A percentile compares a stretch with the other conserved stretches of the same genome.
Evolutionary conservation across 2,329 filamentous ascomycete species (phyloP).

Genomic region (Fusarium albidum): DNA sequence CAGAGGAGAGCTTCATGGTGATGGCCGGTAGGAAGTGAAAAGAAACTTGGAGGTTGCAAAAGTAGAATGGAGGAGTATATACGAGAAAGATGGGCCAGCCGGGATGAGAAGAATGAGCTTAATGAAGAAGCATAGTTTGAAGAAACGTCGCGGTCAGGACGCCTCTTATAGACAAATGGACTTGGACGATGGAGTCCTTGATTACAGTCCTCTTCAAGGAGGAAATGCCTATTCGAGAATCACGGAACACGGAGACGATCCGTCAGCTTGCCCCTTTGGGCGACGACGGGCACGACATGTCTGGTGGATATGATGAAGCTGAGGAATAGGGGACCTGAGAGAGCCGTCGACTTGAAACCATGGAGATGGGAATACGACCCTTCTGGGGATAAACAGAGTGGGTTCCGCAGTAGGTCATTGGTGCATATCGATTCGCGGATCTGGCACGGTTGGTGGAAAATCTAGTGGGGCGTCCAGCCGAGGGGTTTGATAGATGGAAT

Average conservation of each 20-base stretch:
- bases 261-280: constrained; percentile 17
- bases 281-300: too few species aligned
- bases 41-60: not conserved
- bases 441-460: constrained; percentile 25
- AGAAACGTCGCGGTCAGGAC: not conserved
- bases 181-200: rapidly evolving
- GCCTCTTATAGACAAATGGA: constrained; percentile 24
- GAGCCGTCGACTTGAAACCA: constrained; percentile 13
- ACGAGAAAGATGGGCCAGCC: not conserved
- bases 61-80: not conserved
- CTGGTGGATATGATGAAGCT: not conserved
- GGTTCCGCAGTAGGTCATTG: constrained; percentile 9
- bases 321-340: not conserved
- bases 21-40: not conserved
- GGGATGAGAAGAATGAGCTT: not conserved
- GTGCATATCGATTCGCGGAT: constrained; percentile 1
- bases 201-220: not conserved
- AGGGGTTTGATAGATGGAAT: constrained; percentile 16
- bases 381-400: not conserved
- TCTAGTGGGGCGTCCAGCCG: not conserved
- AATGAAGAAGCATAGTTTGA: not conserved
- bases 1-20: constrained; percentile 29
- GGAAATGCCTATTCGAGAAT: constrained; percentile 6
- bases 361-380: constrained; percentile 1
- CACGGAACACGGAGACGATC: constrained; percentile 5